Conservation (phyloP, 768 basidiomycete species). For the Russula lepida region DNA sequence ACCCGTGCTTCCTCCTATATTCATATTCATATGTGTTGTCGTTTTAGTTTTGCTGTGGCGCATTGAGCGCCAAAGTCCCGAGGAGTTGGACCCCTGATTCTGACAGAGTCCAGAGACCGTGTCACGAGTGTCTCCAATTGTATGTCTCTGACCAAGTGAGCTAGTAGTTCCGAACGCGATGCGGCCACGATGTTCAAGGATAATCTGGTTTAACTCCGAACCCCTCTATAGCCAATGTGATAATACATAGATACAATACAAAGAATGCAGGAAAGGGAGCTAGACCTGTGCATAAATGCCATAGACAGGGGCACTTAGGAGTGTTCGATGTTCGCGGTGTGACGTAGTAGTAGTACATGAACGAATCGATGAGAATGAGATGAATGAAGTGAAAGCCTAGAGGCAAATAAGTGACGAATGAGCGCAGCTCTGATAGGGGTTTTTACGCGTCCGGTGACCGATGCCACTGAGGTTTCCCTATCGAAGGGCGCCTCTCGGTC, state of each 20-base stretch:
- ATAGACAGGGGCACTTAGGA: slow-evolving; percentile 7
- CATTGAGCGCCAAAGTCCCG: not conserved
- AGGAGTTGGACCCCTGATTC: slow-evolving; percentile 1
- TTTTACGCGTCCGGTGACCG: slow-evolving; percentile 12
- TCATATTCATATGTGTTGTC: slow-evolving; percentile 2
- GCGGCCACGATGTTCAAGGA: not conserved
- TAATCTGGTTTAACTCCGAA: not conserved
- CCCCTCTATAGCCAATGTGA: not conserved
- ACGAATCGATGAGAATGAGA: not conserved
- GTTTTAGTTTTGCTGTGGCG: slow-evolving; percentile 1
- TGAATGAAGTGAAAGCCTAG: not conserved
- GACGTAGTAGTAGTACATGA: slow-evolving; percentile 1
- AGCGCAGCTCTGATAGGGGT: slow-evolving; percentile 15
- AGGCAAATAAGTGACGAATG: not conserved
- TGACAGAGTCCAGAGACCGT: slow-evolving; percentile 12
- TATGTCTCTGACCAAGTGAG: slow-evolving; percentile 4
- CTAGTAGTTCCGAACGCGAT: slow-evolving; percentile 4
- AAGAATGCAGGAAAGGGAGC: not conserved
- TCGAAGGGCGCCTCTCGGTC: slow-evolving; percentile 17
- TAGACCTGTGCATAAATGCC: not conserved
- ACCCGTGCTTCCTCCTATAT: slow-evolving; percentile 7
- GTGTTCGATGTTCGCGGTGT: slow-evolving; percentile 2
- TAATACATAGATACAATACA: slow-evolving; percentile 16
- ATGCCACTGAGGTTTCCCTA: slow-evolving; percentile 15
- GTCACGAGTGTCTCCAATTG: slow-evolving; percentile 5